phyloP scores from a whole-genome alignment of 305 asterid genomes.

The Fraxinus sp. region DNA sequence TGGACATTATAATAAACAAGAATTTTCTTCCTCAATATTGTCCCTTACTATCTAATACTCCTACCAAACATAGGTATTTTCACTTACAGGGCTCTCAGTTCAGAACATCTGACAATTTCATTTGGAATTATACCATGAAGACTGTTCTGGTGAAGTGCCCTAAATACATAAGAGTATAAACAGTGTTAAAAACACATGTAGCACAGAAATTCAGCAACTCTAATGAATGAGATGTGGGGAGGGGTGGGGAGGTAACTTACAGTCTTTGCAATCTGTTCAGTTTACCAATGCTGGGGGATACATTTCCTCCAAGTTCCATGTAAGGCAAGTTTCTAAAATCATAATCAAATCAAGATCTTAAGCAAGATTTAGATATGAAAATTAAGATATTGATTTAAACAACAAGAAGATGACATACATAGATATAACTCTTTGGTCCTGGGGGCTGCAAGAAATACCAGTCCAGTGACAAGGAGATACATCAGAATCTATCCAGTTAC shows the following conservation, averaged over 20 bases:
- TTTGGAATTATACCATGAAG: slow-evolving; percentile 79
- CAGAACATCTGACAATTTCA: slow-evolving; percentile 70
- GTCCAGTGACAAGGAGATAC: slow-evolving; percentile 81
- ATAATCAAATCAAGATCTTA: neutral
- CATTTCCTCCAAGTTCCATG: slow-evolving; percentile 81
- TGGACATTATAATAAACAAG: neutral
- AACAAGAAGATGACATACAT: slow-evolving; percentile 43
- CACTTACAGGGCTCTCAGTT: slow-evolving; percentile 88
- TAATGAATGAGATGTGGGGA: neutral
- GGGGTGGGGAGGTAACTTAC: slow-evolving; percentile 39
- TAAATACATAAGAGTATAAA: slow-evolving; percentile 22
- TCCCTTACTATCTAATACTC: neutral
- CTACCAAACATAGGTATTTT: neutral
- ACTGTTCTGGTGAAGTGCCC: slow-evolving; percentile 93
- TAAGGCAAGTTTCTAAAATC: slow-evolving; percentile 73
- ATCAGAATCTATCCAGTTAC: slow-evolving; percentile 73
- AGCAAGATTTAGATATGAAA: neutral
- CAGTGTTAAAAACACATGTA: slow-evolving; percentile 8
- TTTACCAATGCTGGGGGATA: slow-evolving; percentile 76
- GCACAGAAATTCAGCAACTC: neutral
- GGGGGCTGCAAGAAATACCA: slow-evolving; percentile 74
- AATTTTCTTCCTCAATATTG: neutral
- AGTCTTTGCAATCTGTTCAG: slow-evolving; percentile 71
- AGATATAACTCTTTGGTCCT: slow-evolving; percentile 73
- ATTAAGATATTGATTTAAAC: neutral